A percentile compares a stretch with the other conserved stretches of the same genome.
Conservation (phyloP, 2,329 filamentous ascomycete species). For the Penicillium brasilianum region DNA sequence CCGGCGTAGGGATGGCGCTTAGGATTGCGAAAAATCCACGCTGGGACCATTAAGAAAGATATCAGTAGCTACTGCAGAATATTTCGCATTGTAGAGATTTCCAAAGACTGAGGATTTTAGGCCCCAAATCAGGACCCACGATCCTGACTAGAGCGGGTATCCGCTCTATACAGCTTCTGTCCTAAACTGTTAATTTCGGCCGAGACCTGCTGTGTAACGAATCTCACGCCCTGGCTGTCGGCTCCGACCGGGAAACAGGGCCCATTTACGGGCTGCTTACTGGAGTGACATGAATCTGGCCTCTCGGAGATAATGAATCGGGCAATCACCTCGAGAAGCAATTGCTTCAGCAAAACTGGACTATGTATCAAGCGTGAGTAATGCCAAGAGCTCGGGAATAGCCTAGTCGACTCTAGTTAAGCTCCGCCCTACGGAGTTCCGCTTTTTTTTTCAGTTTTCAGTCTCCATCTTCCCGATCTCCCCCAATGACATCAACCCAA, state of each 20-base stretch:
- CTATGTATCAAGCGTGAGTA: not conserved
- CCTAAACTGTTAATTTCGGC: not conserved
- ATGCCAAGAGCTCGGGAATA: not conserved
- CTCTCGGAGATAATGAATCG: not conserved
- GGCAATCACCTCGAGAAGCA: no score
- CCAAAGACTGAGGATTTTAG: not conserved
- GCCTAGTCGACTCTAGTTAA: not conserved
- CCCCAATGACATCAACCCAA: not conserved
- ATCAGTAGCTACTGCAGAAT: not conserved
- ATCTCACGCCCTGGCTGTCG: not conserved
- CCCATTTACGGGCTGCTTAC: not conserved
- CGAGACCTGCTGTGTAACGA: not conserved
- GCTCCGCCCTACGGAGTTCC: slow-evolving; percentile 1
- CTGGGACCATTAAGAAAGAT: not conserved
- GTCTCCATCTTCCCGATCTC: not conserved
- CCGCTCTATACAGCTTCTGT: not conserved
- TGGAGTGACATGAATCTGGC: not conserved
- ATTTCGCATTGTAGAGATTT: not conserved
- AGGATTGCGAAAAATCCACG: no score
- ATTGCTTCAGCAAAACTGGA: not conserved
- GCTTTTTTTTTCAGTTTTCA: not conserved
- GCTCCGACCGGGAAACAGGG: no score
- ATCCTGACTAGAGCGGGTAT: not conserved
- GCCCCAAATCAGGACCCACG: not conserved
- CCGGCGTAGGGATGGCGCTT: no score